Base-by-base conservation (phyloP, 1,284 basidiomycete genomes). In the Ganoderma meredithae region DNA sequence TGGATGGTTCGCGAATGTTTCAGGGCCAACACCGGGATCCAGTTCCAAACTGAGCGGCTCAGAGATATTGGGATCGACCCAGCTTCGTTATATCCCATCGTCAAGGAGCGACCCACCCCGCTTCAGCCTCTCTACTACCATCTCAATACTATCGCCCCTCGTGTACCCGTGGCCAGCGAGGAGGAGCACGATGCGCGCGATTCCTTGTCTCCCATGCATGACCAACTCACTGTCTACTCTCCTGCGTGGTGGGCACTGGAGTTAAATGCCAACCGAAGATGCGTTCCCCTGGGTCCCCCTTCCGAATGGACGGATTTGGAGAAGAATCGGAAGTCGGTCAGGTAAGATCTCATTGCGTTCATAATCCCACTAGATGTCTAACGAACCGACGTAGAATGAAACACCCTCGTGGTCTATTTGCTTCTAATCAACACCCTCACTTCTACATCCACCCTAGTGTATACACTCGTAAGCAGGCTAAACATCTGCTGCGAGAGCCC, bases 1-100 rank as follows among this genome's bases (percentile, higher is more conserved):
- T 90, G 89, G 88, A 90, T 91, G 88, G 82, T 90, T 56, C 84
- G 88, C 53, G 81, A 90, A 75, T 85, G 84, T 73, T 87, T 89
- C 82, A 71, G 68, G 49, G 70, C 73, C 8, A 72, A 79, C 31
- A 79, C 77, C 13, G 82, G 82, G 40, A 80, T 83, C 62, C 77
- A 78, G 49, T 83, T 83, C 72, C 75, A 82, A 67, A 70, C 74
- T 9, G 82, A 83, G 59, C 79, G 81, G 70, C 83, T 89, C 69
- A 80, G 79, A 53, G 70, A 76, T 7, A 77, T 86, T 25, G 88
- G 88, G 0, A 74, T 89, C 71, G 84, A 89, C 68, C 80, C 81
- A 0, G 72, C 71, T 3, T 78, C 74, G 1, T 75, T 88, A 3
- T 82, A 82, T 73, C 31, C 64, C 19, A 52, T 33, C 40, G 64